Conservation (phyloP, 768 basidiomycete genomes). For the Lactifluus rugatus region DNA sequence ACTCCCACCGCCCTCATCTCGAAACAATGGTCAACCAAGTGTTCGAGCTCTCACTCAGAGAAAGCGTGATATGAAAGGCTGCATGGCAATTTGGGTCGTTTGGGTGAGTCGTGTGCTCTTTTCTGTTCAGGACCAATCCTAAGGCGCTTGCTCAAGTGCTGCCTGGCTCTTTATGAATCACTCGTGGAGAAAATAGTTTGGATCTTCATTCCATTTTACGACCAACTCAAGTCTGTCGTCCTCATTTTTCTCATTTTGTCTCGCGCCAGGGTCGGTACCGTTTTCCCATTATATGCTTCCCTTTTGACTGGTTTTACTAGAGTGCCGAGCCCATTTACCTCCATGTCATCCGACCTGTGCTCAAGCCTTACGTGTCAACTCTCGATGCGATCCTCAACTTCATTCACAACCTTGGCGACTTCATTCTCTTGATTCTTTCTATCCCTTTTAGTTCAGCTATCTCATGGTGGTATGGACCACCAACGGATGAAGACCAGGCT, state of each 20-base stretch:
- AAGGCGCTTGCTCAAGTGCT: conserved; percentile 40
- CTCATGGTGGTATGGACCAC: conserved; percentile 25
- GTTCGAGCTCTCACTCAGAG: conserved; percentile 59
- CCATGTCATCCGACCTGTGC: conserved; percentile 66
- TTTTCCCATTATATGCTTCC: background rate
- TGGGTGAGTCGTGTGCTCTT: conserved; percentile 45
- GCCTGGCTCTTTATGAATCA: conserved; percentile 58
- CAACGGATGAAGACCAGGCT: conserved; percentile 11
- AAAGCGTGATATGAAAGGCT: conserved; percentile 81
- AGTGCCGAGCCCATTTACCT: conserved; percentile 81
- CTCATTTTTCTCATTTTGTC: conserved; percentile 69
- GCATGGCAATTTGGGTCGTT: conserved; percentile 74
- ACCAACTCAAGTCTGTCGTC: conserved; percentile 65
- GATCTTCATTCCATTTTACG: conserved; percentile 75
- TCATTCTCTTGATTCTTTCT: conserved; percentile 36
- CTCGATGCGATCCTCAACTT: conserved; percentile 59
- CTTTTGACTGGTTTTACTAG: conserved; percentile 30
- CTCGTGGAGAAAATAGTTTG: conserved; percentile 53
- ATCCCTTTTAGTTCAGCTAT: conserved; percentile 32
- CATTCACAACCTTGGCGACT: conserved; percentile 52
- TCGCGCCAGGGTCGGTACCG: conserved; percentile 49
- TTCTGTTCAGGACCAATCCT: conserved; percentile 11
- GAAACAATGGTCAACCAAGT: conserved; percentile 53
- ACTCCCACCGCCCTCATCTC: conserved; percentile 42
- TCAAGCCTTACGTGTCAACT: conserved; percentile 62